A percentile compares a stretch with the other conserved stretches of the same genome.
Conservation (phyloP, 2,329 filamentous ascomycete genomes). For the Capronia coronata region DNA sequence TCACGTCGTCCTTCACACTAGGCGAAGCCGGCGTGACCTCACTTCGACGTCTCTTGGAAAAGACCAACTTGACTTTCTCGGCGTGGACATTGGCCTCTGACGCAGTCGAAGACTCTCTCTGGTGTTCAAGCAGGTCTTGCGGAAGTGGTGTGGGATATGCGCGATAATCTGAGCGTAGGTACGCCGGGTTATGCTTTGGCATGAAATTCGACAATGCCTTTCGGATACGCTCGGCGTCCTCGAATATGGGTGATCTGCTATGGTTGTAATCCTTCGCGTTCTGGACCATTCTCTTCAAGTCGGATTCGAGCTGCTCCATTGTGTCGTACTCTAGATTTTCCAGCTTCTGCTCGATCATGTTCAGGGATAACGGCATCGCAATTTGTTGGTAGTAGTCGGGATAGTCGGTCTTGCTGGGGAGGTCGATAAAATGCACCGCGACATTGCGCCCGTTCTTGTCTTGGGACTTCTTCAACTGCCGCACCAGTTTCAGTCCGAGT, state of each 20-base stretch:
- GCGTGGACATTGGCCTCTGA: slow-evolving; percentile 14
- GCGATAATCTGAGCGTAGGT: slow-evolving; percentile 61
- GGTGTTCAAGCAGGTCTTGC: slow-evolving; percentile 39
- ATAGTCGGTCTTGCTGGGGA: slow-evolving; percentile 50
- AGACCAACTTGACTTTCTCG: slow-evolving; percentile 24
- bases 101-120: slow-evolving; percentile 15
- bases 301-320: slow-evolving; percentile 70
- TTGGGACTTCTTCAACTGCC: slow-evolving; percentile 65
- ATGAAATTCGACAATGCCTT: slow-evolving; percentile 85
- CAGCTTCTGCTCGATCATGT: slow-evolving; percentile 69
- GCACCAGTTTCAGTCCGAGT: slow-evolving; percentile 65
- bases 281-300: slow-evolving; percentile 78
- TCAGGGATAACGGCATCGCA: slow-evolving; percentile 70
- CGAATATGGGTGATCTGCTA: slow-evolving; percentile 64
- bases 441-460: slow-evolving; percentile 78
- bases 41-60: slow-evolving; percentile 21
- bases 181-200: slow-evolving; percentile 79
- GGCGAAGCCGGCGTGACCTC: slow-evolving; percentile 15
- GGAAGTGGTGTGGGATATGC: slow-evolving; percentile 69
- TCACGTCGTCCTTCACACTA: slow-evolving; percentile 14
- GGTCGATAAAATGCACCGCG: slow-evolving; percentile 65
- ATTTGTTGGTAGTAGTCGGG: slow-evolving; percentile 73
- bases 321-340: slow-evolving; percentile 60
- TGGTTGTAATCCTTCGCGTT: slow-evolving; percentile 83
- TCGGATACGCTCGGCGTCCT: slow-evolving; percentile 78